These are phyloP conservation scores for Cyclotella atomus DNA, from an alignment of 108 stramenopile genomes.

Conservation along the genomic window DNA sequence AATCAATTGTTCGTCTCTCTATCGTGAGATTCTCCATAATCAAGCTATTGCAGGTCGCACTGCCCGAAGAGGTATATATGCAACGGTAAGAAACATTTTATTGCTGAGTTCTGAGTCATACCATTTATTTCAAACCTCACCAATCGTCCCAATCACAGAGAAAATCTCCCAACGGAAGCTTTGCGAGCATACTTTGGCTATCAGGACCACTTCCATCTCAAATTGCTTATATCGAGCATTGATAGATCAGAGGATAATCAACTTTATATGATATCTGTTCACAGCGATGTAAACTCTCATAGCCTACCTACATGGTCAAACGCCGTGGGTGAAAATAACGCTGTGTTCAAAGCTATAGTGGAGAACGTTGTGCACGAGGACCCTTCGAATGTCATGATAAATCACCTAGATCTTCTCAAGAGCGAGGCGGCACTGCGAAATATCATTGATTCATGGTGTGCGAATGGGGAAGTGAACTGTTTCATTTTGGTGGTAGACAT, in stretches of 20 bases:
- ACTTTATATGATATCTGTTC: slow-evolving; percentile 19
- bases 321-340: neutral
- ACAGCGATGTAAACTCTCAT: slow-evolving; percentile 17
- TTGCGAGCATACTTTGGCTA: slow-evolving; percentile 16
- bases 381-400: slow-evolving; percentile 14
- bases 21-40: neutral
- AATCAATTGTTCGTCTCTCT: neutral
- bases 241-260: neutral
- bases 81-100: slow-evolving; percentile 12
- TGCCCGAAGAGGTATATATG: slow-evolving; percentile 13
- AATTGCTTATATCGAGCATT: slow-evolving; percentile 11
- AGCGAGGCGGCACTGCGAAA: slow-evolving; percentile 15
- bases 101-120: neutral
- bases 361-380: slow-evolving; percentile 24
- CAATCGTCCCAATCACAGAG: neutral
- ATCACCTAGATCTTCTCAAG: slow-evolving; percentile 36
- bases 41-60: slow-evolving; percentile 5
- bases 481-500: slow-evolving; percentile 40
- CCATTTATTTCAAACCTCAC: neutral
- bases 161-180: slow-evolving; percentile 14
- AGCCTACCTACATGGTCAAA: slow-evolving; percentile 20
- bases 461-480: neutral
- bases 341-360: slow-evolving; percentile 1
- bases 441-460: slow-evolving; percentile 24
- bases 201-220: slow-evolving; percentile 32